A percentile compares a stretch with the other conserved stretches of the same genome.
Conservation (phyloP, 192 early-diverging fungal species). For the Diversispora epigaea region DNA sequence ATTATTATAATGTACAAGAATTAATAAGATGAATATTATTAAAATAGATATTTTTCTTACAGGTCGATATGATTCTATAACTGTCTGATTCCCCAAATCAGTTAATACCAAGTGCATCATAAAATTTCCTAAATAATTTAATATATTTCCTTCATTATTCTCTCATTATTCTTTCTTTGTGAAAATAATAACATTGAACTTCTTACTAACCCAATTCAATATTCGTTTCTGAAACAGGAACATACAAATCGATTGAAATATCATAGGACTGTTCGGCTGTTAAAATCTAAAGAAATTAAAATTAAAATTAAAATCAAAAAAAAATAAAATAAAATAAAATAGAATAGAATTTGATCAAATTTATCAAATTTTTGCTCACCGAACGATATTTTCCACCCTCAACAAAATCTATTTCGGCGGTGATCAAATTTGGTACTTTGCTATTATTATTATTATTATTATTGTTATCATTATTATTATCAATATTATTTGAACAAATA, state of each 20-base stretch:
- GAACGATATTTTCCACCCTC: not conserved
- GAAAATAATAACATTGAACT: not conserved
- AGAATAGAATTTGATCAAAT: constrained; percentile 26
- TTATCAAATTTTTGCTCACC: not conserved
- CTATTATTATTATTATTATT: not conserved
- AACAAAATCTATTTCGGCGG: not conserved
- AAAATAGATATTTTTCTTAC: constrained; percentile 36
- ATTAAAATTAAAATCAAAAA: not conserved
- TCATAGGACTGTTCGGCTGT: constrained; percentile 47
- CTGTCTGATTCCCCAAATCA: constrained; percentile 36
- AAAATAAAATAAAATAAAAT: not conserved
- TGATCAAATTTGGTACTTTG: not conserved
- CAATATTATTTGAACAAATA: not conserved
- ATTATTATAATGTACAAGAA: too few relatives aligned
- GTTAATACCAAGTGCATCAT: constrained; percentile 39
- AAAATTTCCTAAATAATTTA: constrained; percentile 39
- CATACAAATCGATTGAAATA: constrained; percentile 43
- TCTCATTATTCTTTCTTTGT: not conserved
- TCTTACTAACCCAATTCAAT: constrained; percentile 41
- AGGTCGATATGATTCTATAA: constrained; percentile 47
- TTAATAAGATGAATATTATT: not conserved
- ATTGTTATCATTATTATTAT: not conserved
- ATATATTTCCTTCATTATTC: not conserved
- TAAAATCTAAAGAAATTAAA: constrained; percentile 38
- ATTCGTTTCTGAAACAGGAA: constrained; percentile 44